Evolutionary conservation across 2,329 filamentous ascomycete genomes (phyloP), one percentile per base, ranked within the genome.

Genomic region (Fusarium verticillioides): DNA sequence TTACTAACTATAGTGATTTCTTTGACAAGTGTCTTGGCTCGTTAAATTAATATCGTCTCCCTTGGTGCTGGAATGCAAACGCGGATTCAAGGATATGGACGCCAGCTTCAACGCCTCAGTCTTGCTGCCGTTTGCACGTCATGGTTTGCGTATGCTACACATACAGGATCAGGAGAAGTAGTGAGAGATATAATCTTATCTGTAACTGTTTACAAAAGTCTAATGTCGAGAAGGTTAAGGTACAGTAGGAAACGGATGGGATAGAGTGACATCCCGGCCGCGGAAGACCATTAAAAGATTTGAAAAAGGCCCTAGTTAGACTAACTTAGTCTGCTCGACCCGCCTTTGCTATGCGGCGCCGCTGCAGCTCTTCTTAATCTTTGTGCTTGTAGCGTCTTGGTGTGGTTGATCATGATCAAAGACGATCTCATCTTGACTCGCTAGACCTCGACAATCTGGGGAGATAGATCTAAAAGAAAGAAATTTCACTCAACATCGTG

Each of bases 281-380:
- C 56, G 53, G 57, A 60, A 63, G 58, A 62, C 57, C 58, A 63
- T 69, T 71, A 23, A 23, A 23, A 23, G 52, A 67, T 53, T 44
- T 46, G 34, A 47, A 26, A 47, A 21, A 9, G 37, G 28, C 42
- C 34, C 23, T 44, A 26, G 7, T 1, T 26, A 28, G 44, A 5
- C 44, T 30, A 52, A 23, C 13, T 42, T 42, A 36, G 34, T 36
- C 34, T 32, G 30, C 26, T 56, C 52, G 69, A 36, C 69, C 69
- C 63, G 53, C 63, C 60, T 72, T 72, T 72, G 58, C 68, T 67
- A 67, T 72, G 63, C 57, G 58, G 63, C 57, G 58, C 49, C 32
- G 40, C 42, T n/a, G 54, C 46, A 37, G 36, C 36, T 46, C 7
- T 28, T 19, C 43, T 30, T 30, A 30, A 30, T 30, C 28, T 37